These are phyloP conservation scores for Phlyctochytrium planicorne DNA, from an alignment of 192 early-diverging fungal genomes.

Conservation along the genomic window DNA sequence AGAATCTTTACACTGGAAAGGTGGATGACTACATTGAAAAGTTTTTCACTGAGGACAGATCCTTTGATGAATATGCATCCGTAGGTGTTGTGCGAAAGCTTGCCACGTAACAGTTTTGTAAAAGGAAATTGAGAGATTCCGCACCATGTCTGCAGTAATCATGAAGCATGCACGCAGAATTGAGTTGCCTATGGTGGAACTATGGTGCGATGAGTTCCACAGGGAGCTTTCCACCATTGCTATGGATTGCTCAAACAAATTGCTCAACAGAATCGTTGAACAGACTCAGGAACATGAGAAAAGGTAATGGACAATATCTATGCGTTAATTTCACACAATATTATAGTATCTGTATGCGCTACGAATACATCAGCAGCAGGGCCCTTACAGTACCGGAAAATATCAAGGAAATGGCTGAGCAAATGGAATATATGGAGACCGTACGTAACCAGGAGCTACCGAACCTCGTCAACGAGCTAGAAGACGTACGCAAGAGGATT, in stretches of 20 bases:
- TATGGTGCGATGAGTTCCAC: conserved; percentile 56
- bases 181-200: conserved; percentile 53
- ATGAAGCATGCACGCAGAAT: conserved; percentile 38
- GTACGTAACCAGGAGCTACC: conserved; percentile 49
- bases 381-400: conserved; percentile 56
- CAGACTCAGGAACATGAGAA: conserved; percentile 51
- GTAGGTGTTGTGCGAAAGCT: conserved; percentile 16
- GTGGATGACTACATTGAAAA: conserved; percentile 27
- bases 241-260: conserved; percentile 41
- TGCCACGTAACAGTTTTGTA: no score
- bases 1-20: conserved; percentile 36
- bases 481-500: conserved; percentile 50
- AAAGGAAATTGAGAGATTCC: conserved; percentile 57
- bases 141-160: conserved; percentile 36
- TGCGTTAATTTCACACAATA: conserved; percentile 16
- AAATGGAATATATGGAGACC: conserved; percentile 57
- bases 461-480: conserved; percentile 45
- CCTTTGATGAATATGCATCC: conserved; percentile 53
- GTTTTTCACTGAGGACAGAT: conserved; percentile 47
- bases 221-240: conserved; percentile 37
- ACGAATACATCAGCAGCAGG: conserved; percentile 49
- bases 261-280: conserved; percentile 49
- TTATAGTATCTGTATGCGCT: conserved; percentile 52
- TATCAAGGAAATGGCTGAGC: conserved; percentile 68
- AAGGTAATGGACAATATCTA: conserved; percentile 25